phyloP scores from a whole-genome alignment of 208 protist species.

The Acanthamoeba sp. region DNA sequence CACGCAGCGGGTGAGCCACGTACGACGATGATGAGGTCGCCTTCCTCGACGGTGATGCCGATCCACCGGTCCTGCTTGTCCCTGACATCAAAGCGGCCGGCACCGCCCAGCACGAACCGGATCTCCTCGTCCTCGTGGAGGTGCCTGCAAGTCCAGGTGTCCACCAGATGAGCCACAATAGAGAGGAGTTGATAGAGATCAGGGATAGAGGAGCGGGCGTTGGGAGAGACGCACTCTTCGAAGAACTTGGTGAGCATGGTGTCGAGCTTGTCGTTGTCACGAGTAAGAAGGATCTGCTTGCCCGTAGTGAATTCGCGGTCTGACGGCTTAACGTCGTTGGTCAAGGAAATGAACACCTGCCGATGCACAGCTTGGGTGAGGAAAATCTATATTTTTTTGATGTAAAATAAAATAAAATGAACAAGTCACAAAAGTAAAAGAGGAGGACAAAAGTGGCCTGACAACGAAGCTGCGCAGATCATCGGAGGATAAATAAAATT shows the following conservation, averaged over 20 bases:
- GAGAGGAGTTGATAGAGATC: not conserved
- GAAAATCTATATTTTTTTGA: not conserved
- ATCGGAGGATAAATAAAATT: not conserved
- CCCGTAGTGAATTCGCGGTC: slow-evolving; percentile 57
- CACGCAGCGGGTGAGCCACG: too few relatives aligned
- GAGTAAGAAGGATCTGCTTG: slow-evolving; percentile 66
- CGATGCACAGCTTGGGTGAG: not conserved
- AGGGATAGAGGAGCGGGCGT: not conserved
- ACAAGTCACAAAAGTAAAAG: not conserved
- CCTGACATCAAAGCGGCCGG: slow-evolving; percentile 84
- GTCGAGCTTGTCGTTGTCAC: slow-evolving; percentile 63
- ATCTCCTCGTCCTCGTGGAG: slow-evolving; percentile 88
- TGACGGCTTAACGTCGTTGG: not conserved
- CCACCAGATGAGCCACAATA: not conserved
- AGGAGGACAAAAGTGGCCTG: too few relatives aligned
- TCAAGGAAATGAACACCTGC: slow-evolving; percentile 63
- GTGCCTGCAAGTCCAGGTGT: slow-evolving; percentile 71
- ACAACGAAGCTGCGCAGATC: too few relatives aligned
- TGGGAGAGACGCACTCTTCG: slow-evolving; percentile 18
- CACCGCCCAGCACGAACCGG: slow-evolving; percentile 82
- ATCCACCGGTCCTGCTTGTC: slow-evolving; percentile 84
- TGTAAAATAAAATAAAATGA: not conserved
- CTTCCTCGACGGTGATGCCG: slow-evolving; percentile 81
- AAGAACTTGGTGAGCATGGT: slow-evolving; percentile 67
- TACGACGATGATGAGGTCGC: slow-evolving; percentile 85